phyloP scores from a whole-genome alignment of 352 stramenopile genomes.

The Globisporangium nodosum region DNA sequence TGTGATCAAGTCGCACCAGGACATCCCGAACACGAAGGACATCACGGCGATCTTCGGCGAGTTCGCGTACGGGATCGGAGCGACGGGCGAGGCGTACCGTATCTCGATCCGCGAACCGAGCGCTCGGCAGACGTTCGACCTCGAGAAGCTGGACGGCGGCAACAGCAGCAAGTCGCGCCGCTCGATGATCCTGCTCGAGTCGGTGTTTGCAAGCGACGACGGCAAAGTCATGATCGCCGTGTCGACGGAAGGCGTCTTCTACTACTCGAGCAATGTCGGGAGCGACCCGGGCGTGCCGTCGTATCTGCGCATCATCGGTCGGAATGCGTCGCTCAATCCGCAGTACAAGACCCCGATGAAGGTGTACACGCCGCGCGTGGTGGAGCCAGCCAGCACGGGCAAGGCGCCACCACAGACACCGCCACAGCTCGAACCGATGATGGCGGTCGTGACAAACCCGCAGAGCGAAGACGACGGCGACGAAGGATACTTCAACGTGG shows the following conservation, averaged over 20 bases:
- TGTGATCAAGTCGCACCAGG: conserved; percentile 43
- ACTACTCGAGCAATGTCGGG: conserved; percentile 46
- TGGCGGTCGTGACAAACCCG: conserved; percentile 69
- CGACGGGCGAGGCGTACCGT: conserved; percentile 59
- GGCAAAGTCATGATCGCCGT: conserved; percentile 52
- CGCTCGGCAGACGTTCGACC: conserved; percentile 47
- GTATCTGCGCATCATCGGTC: conserved; percentile 56
- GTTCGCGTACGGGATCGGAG: conserved; percentile 61
- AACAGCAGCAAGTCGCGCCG: conserved; percentile 57
- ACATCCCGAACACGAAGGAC: conserved; percentile 57
- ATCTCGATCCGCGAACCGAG: conserved; percentile 41
- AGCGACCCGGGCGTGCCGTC: conserved; percentile 9
- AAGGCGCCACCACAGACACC: neutral
- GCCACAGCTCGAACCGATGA: conserved; percentile 36
- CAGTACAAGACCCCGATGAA: conserved; percentile 71
- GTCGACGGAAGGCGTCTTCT: conserved; percentile 68
- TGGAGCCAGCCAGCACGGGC: conserved; percentile 1
- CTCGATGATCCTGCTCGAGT: conserved; percentile 65
- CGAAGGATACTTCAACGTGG: conserved; percentile 69
- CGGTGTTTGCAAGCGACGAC: conserved; percentile 59
- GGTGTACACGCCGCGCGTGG: conserved; percentile 44
- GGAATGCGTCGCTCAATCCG: conserved; percentile 57
- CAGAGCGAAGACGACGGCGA: conserved; percentile 37
- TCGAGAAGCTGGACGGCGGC: conserved; percentile 57
- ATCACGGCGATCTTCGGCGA: conserved; percentile 47